phyloP scores from a whole-genome alignment of 129 eudicot genomes.

The Scalesia atractyloides region DNA sequence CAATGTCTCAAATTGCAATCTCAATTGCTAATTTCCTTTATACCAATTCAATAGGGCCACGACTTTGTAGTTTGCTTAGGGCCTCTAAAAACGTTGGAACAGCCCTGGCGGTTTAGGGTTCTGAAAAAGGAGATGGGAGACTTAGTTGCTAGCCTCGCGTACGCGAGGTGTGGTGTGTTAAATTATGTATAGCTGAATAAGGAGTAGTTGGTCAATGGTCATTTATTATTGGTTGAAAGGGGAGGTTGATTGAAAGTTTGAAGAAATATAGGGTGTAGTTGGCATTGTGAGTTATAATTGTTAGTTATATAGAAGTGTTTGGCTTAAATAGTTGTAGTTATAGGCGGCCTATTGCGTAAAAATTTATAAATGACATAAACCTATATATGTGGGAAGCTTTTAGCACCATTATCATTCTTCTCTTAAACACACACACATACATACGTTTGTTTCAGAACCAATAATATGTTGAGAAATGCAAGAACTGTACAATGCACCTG shows the following conservation, averaged over 20 bases:
- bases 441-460: no score
- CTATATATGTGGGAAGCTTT: not conserved
- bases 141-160: not conserved
- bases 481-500: no score
- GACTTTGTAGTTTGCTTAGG: no score
- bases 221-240: slow-evolving; percentile 11
- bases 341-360: not conserved
- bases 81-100: no score
- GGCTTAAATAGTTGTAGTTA: not conserved
- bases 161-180: not conserved
- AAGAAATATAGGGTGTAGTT: not conserved
- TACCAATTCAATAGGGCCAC: no score
- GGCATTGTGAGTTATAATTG: not conserved
- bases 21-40: no score
- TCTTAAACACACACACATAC: not conserved
- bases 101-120: not conserved
- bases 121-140: not conserved
- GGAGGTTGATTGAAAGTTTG: not conserved
- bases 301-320: slow-evolving; percentile 6
- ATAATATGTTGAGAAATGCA: no score
- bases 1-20: no score
- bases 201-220: not conserved
- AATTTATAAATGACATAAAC: not conserved
- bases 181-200: not conserved
- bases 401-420: not conserved